These are phyloP conservation scores for Echinosophora koreensis DNA, from an alignment of 306 rosid species.

Conservation along the genomic window DNA sequence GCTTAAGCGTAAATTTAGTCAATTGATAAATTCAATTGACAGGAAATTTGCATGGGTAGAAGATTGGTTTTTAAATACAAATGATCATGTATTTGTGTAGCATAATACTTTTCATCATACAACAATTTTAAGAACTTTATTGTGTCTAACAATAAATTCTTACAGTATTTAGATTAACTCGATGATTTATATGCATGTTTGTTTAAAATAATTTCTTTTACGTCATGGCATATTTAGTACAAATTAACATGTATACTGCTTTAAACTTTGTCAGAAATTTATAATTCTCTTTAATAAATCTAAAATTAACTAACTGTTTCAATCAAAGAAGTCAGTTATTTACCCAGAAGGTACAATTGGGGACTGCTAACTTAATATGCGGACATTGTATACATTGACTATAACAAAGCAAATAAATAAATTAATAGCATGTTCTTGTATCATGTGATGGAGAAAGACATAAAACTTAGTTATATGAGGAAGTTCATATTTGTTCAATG, in stretches of 20 bases:
- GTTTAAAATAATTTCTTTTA: not conserved
- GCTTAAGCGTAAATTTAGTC: not conserved
- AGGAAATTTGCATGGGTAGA: not conserved
- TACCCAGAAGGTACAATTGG: not conserved
- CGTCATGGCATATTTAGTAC: not conserved
- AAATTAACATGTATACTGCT: not conserved
- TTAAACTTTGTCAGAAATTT: not conserved
- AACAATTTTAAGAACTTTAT: not conserved
- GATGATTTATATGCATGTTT: not conserved
- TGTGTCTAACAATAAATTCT: not conserved
- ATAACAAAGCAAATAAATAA: not conserved
- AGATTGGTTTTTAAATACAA: not conserved
- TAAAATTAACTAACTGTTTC: not conserved
- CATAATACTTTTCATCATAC: not conserved
- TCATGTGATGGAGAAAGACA: not conserved
- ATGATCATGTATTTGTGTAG: not conserved
- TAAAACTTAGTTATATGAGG: not conserved
- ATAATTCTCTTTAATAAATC: not conserved
- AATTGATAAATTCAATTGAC: slow-evolving; percentile 5
- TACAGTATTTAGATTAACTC: not conserved
- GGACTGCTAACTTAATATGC: not conserved
- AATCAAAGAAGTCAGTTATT: not conserved
- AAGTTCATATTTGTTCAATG: slow-evolving; percentile 11
- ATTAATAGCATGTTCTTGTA: slow-evolving; percentile 6
- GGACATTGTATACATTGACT: not conserved